Base-by-base conservation (phyloP, 1,139 yeast species). In the Ogataea hybrid region DNA sequence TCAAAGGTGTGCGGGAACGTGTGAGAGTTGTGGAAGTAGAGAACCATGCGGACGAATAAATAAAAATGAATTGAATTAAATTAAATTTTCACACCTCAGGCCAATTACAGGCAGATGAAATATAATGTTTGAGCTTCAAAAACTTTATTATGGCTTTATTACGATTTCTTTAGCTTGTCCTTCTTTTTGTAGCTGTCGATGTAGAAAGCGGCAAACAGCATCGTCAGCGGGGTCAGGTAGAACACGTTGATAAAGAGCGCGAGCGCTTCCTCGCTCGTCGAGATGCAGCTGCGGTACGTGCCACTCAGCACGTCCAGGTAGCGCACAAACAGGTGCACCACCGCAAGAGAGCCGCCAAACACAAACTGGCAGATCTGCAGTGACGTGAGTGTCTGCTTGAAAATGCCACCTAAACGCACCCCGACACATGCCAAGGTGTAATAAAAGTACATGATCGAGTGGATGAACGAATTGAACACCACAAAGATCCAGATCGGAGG, bases 401-500 rank as follows among this genome's bases (percentile, higher is more conserved):
- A 70, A 25, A 71, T 51, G 35, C 61, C 67, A 20, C 90, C 89
- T 15, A 83, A 83, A 39, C 69, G 68, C 50, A 83, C 69, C 54
- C 79, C 73, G 49, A 83, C 64, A 46, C 87, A 78, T 21, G 83
- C 71, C 54, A 83, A 70, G 2, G 84, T 70, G 66, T 79, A 83
- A 68, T 83, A 84, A 43, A 78, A 73, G 68, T 84, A 84, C 90
- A 84, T 84, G 63, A 83, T 72, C 29, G 86, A 71, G 67, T 84
- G 90, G 58, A 84, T 81, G 58, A 83, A 77, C 11, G 88, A 81
- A 68, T 83, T 84, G 75, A 83, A 84, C 21, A 81, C 87, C 41
- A 83, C 89, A 63, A 83, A 83, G 52, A 83, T 79, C 92, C 90
- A 83, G 58, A 83, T 82, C 30, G 90, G 90, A 9, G 89, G 87